These are phyloP conservation scores for Hordeum pubiflorum DNA, from an alignment of 202 grass and related monocot genomes.

Conservation along the genomic window DNA sequence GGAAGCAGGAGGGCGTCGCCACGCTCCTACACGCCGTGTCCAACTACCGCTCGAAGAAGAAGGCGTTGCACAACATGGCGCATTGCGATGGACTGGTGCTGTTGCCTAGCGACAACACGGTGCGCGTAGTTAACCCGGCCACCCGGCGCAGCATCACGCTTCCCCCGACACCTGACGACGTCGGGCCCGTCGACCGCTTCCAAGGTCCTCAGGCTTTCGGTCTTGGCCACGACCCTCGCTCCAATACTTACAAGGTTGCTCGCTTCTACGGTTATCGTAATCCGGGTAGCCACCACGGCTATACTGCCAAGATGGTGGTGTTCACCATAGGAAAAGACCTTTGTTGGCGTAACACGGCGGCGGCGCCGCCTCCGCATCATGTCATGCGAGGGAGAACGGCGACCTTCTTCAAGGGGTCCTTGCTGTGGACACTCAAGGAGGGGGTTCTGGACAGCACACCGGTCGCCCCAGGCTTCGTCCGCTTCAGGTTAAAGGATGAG, in stretches of 20 bases:
- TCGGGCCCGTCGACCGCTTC: background rate
- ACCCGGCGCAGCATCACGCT: background rate
- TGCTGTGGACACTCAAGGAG: background rate
- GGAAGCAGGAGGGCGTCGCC: background rate
- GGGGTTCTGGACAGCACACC: too few relatives aligned
- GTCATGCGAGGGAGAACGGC: background rate
- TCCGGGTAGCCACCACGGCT: background rate
- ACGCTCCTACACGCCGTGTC: background rate
- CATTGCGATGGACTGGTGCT: background rate
- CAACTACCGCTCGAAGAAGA: background rate
- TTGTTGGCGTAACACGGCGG: background rate
- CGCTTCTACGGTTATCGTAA: background rate
- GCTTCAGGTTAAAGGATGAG: background rate
- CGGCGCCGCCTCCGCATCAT: background rate
- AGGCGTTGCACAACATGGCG: background rate
- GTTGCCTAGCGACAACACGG: background rate
- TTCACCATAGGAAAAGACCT: background rate
- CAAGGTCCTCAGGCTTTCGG: background rate
- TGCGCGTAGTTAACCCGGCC: background rate
- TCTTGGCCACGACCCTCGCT: background rate
- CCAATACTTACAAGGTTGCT: background rate
- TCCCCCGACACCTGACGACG: background rate
- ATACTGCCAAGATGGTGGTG: background rate
- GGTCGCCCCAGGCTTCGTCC: background rate
- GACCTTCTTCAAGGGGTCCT: background rate